These are phyloP conservation scores for Rhododendron ovatum DNA, from an alignment of 148 eudicot genomes.

Conservation along the genomic window DNA sequence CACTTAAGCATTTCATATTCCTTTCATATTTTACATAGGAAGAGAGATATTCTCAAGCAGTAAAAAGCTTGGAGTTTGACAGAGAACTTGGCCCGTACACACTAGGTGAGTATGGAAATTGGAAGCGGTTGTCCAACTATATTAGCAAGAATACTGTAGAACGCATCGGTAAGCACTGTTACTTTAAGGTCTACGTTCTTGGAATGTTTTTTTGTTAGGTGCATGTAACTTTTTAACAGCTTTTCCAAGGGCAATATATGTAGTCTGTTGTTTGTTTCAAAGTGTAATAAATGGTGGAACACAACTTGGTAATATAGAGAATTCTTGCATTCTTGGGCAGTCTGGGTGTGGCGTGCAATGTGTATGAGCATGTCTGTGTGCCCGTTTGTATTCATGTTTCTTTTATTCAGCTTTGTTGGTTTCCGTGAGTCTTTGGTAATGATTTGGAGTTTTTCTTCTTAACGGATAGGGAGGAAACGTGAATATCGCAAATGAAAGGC, in stretches of 20 bases:
- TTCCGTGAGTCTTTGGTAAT: background rate
- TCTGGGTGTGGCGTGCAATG: background rate
- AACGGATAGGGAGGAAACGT: background rate
- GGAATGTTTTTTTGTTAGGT: background rate
- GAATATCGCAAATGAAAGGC: background rate
- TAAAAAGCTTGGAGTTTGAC: constrained; percentile 78
- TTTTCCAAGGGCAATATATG: background rate
- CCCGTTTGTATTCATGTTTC: background rate
- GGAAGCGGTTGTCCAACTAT: constrained; percentile 75
- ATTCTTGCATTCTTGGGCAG: background rate
- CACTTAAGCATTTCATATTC: background rate
- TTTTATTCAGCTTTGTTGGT: background rate
- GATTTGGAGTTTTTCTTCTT: background rate
- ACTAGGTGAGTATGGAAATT: constrained; percentile 61
- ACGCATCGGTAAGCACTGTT: constrained; percentile 57
- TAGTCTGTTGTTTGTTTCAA: background rate
- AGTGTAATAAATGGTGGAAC: background rate
- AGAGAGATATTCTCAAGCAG: constrained; percentile 77
- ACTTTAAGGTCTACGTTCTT: background rate
- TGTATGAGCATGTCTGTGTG: background rate
- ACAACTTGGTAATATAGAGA: background rate
- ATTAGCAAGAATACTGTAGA: constrained; percentile 65
- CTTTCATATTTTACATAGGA: constrained; percentile 40
- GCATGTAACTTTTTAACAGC: background rate
- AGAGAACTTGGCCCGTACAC: constrained; percentile 88